A percentile compares a stretch with the other conserved stretches of the same genome.
Conservation (phyloP, 306 rosid species). For the Ochetophila trinervis region DNA sequence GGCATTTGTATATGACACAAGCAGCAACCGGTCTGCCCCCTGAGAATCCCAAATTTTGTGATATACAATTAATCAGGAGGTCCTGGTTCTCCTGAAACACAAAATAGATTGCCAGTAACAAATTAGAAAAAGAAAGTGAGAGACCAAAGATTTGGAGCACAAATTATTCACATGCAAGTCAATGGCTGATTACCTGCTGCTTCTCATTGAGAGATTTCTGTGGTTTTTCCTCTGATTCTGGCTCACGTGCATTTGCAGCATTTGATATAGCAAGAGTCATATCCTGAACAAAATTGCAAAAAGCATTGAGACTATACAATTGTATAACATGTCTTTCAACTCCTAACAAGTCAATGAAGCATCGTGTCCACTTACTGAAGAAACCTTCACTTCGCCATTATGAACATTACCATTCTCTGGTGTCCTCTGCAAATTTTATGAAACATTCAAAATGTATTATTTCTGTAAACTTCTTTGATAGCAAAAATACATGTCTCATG, state of each 20-base stretch:
- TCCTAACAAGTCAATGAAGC: constrained; percentile 18
- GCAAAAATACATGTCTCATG: neutral
- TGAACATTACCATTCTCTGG: constrained; percentile 82
- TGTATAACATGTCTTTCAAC: constrained; percentile 12
- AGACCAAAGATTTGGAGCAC: constrained; percentile 18
- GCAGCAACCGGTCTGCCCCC: constrained; percentile 97
- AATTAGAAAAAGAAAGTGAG: constrained; percentile 21
- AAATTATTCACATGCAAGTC: neutral
- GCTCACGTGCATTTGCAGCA: constrained; percentile 86
- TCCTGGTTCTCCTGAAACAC: constrained; percentile 94
- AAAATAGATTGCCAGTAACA: constrained; percentile 26
- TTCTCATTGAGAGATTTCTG: constrained; percentile 97
- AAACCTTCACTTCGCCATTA: constrained; percentile 69
- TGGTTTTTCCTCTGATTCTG: constrained; percentile 97
- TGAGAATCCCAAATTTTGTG: constrained; percentile 96
- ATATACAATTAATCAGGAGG: constrained; percentile 70
- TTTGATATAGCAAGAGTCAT: constrained; percentile 67
- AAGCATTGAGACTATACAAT: constrained; percentile 18
- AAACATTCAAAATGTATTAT: constrained; percentile 16
- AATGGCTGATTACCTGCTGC: constrained; percentile 74
- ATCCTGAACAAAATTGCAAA: constrained; percentile 49
- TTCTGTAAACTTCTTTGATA: constrained; percentile 4
- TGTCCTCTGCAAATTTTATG: constrained; percentile 73
- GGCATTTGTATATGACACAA: constrained; percentile 91
- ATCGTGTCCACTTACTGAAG: constrained; percentile 47